phyloP scores from a whole-genome alignment of 352 stramenopile species.

The Globisporangium cystogenes region DNA sequence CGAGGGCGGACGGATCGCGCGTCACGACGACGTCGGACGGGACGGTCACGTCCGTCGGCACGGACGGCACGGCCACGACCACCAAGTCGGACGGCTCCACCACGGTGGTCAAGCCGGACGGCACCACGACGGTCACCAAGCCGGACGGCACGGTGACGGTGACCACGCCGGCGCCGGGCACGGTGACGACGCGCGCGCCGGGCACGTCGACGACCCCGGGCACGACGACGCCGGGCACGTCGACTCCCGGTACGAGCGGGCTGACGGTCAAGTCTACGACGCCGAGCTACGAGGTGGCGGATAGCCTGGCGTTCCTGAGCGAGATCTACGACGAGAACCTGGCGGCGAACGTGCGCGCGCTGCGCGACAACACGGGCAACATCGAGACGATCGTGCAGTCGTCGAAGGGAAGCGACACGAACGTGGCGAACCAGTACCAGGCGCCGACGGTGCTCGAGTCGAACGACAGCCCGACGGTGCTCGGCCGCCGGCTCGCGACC shows the following conservation, averaged over 20 bases:
- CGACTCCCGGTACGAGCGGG: not conserved
- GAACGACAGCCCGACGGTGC: constrained; percentile 19
- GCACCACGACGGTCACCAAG: constrained; percentile 4
- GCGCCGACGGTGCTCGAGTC: constrained; percentile 41
- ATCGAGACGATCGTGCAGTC: constrained; percentile 58
- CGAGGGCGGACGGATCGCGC: constrained; percentile 3
- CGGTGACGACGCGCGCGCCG: not conserved
- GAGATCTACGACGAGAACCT: constrained; percentile 48
- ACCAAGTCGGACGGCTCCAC: constrained; percentile 1
- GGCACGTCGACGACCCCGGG: not conserved
- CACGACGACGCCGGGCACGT: not conserved
- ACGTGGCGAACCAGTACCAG: constrained; percentile 28
- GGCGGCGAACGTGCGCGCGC: constrained; percentile 35
- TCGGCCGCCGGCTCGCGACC: constrained; percentile 27
- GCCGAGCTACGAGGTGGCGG: constrained; percentile 17
- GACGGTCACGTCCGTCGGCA: not conserved
- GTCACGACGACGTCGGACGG: constrained; percentile 6
- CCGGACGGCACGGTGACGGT: constrained; percentile 4
- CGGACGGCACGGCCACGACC: constrained; percentile 6
- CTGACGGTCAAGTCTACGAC: constrained; percentile 15
- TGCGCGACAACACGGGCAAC: constrained; percentile 44
- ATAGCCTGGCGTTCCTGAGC: constrained; percentile 34
- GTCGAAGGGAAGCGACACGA: constrained; percentile 20
- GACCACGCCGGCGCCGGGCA: constrained; percentile 7
- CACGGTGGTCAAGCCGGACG: constrained; percentile 4